A percentile compares a stretch with the other conserved stretches of the same genome.
Evolutionary conservation across 805 yeast species (phyloP).

Genomic region (Komagataella mondaviorum): DNA sequence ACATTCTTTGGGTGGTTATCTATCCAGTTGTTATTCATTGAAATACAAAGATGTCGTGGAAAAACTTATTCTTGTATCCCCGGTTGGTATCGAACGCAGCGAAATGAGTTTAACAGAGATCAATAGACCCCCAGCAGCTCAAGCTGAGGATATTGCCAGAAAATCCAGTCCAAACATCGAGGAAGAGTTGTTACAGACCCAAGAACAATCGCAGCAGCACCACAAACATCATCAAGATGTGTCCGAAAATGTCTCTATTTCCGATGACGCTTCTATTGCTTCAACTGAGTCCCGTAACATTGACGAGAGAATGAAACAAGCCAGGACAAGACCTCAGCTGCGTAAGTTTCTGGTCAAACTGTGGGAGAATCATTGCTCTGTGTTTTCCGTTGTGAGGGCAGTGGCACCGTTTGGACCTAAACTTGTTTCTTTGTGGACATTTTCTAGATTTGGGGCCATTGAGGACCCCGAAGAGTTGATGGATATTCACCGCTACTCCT

Average conservation of each 20-base stretch:
- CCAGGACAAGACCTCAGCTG: constrained; percentile 18
- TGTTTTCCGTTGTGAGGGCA: constrained; percentile 35
- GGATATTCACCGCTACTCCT: constrained; percentile 39
- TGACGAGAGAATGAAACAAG: constrained; percentile 10
- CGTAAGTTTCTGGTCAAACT: constrained; percentile 23
- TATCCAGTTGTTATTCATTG: constrained; percentile 52
- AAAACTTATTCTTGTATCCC: constrained; percentile 53
- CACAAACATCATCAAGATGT: neutral
- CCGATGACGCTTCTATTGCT: constrained; percentile 4
- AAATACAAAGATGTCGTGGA: constrained; percentile 29
- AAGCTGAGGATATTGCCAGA: constrained; percentile 8
- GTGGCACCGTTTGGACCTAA: constrained; percentile 43
- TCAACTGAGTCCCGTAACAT: constrained; percentile 9
- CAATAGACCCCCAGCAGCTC: constrained; percentile 2
- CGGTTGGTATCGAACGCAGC: constrained; percentile 66
- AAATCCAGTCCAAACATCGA: constrained; percentile 17
- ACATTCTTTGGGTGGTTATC: constrained; percentile 71
- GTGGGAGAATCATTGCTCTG: constrained; percentile 44
- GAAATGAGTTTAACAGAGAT: constrained; percentile 26
- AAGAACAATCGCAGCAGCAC: constrained; percentile 2
- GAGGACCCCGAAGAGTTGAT: constrained; percentile 17
- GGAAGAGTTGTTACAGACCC: constrained; percentile 15
- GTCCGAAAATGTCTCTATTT: neutral
- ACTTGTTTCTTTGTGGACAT: constrained; percentile 40
- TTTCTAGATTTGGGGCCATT: constrained; percentile 24